Evolutionary conservation across 2,329 filamentous ascomycete genomes (phyloP).

Genomic region (Aspergillus tamarii): DNA sequence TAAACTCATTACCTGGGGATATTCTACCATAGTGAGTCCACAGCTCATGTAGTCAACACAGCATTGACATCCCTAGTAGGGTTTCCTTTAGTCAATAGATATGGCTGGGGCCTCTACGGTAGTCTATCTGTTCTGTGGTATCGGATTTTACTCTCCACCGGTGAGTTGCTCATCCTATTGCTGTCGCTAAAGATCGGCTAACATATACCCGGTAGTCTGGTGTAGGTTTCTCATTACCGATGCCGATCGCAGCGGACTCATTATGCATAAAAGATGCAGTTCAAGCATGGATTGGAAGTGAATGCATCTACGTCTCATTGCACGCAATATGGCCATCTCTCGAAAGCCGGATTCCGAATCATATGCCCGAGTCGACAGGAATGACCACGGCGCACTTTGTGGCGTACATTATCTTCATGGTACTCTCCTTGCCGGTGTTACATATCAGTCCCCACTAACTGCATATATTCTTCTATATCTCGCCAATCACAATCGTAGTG

Average conservation of each 20-base stretch:
- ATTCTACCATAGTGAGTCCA: constrained; percentile 40
- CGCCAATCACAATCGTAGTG: constrained; percentile 43
- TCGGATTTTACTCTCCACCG: constrained; percentile 34
- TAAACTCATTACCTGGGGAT: constrained; percentile 51
- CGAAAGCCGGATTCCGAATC: constrained; percentile 48
- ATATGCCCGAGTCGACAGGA: constrained; percentile 44
- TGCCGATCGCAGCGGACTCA: not conserved
- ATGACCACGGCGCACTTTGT: constrained; percentile 52
- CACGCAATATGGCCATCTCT: constrained; percentile 51
- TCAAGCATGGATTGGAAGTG: constrained; percentile 52
- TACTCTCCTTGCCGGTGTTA: constrained; percentile 49
- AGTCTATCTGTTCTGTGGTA: constrained; percentile 30
- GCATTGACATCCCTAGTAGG: constrained; percentile 20
- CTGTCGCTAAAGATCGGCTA: not conserved
- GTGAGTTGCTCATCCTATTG: constrained; percentile 23
- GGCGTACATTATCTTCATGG: constrained; percentile 49
- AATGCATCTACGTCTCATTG: constrained; percentile 52
- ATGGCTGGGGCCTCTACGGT: constrained; percentile 37
- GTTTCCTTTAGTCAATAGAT: constrained; percentile 39
- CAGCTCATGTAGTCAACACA: not conserved
- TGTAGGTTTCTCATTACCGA: not conserved
- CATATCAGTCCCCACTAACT: constrained; percentile 51
- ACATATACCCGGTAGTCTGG: not conserved
- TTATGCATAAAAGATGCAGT: constrained; percentile 33
- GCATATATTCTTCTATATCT: constrained; percentile 47